phyloP scores from a whole-genome alignment of 2,329 filamentous ascomycete species.

The Madurella mycetomatis region DNA sequence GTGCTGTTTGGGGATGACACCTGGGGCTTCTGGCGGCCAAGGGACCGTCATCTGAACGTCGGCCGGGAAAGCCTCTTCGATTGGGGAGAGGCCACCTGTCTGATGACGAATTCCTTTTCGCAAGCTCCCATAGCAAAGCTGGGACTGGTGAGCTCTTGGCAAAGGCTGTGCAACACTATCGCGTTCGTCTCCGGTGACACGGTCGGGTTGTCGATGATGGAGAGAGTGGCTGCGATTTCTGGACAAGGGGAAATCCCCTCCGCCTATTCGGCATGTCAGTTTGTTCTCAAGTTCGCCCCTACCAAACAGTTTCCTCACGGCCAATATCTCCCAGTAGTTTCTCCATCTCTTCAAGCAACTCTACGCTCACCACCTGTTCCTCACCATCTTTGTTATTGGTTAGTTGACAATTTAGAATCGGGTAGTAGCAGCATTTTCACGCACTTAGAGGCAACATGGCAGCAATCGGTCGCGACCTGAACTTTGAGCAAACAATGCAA shows the following conservation, averaged over 20 bases:
- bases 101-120: not conserved
- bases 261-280: conserved; percentile 1
- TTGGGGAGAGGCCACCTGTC: not conserved
- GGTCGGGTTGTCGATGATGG: too few species aligned
- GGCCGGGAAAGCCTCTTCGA: not conserved
- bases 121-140: not conserved
- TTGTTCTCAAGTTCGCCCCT: not conserved
- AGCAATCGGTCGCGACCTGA: not conserved
- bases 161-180: not conserved
- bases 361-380: not conserved
- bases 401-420: not conserved
- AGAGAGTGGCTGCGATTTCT: not conserved
- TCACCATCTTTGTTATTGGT: not conserved
- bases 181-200: not conserved
- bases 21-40: not conserved
- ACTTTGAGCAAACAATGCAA: too few species aligned
- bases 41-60: not conserved
- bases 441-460: not conserved
- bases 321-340: conserved; percentile 15
- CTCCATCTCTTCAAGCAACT: conserved; percentile 16
- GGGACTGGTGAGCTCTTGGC: not conserved
- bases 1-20: not conserved
- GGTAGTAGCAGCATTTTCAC: not conserved
- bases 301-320: conserved; percentile 8
- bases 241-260: conserved; percentile 12